Base-by-base conservation (phyloP, 345 rosid genomes). In the Sonneratia caseolaris region DNA sequence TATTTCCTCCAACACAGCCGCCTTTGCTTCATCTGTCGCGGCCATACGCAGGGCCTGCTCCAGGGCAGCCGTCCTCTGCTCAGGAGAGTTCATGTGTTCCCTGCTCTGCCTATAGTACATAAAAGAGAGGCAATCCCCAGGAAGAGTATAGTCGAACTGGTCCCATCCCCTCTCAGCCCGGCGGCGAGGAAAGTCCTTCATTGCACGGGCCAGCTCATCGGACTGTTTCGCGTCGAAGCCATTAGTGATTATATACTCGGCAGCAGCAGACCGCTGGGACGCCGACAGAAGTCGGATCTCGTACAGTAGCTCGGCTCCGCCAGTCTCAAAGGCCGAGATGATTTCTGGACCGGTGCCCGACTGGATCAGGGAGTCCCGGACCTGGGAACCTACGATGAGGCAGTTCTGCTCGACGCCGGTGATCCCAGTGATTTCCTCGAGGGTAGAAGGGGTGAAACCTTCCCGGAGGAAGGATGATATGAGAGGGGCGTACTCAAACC, bases 401-500 rank as follows among this genome's bases (percentile, higher is more conserved):
- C 91, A 73, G 72, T 90, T 95, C 85, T 95, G 99, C 67, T 95
- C 97, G 64, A 84, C 88, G 76, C 96, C 90, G 68, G 97, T 71
- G 68, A 94, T 73, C 16, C 99, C 97, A 3, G 97, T 91, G 71
- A 48, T 10, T 66, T 91, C 97, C 68, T 95, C 99, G 61, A 91
- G 72, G 37, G 89, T 57, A 12, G 97, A 81, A 12, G 96, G 82
- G 37, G 88, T 56, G 81, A 90, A 89, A 22, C 99, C 99, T 76
- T 95, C 97, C 49, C 81, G 84, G 80, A 87, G 56, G 15, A 95
- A 86, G 16, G 90, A 80, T 9, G 51, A 13, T 47, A 47, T 42
- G 45, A 95, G 85, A 0, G 96, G 92, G 21, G 99, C 97, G 79
- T 86, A 95, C 67, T 90, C 95, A 80, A 79, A 90, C 96, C 98